Base-by-base conservation (phyloP, 192 early-diverging fungal species). In the Podila verticillata region DNA sequence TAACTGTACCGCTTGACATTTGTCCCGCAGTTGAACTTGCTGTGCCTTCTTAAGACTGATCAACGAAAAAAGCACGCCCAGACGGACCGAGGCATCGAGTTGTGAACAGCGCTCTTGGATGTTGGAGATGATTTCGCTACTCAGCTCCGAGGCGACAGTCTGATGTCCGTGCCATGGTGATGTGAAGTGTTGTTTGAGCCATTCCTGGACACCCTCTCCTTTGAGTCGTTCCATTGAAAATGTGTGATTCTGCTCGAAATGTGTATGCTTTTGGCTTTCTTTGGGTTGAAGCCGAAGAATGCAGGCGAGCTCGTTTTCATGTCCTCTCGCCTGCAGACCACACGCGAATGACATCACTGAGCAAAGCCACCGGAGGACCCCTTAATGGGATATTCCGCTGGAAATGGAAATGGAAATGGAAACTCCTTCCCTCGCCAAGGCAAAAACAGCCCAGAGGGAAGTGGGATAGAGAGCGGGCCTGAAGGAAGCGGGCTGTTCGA, bases 121-220 rank as follows among this genome's bases (percentile, higher is more conserved):
- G 65, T 79, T 79, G 64, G 32, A 47, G 48, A 79, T 71, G 60
- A 70, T 79, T 48, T 79, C 75, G 29, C 67, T 67, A 34, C 69
- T 60, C 24, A 79, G 65, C 48, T 70, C 75, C 1, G 69, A 65
- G 4, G 75, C 75, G 4, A 79, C 68, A 1, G 75, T 79, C 22
- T 79, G 75, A 31, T 79, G 75, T 67, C 75, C 75, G 51, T 79
- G 75, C 75, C 75, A 79, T 19, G 75, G 69, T 2, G 75, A 66
- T 8, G 65, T 63, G 24, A 79, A 35, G 51, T 79, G 75, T 30
- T 79, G 75, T 24, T 39, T 66, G 30, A 79, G 69, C 75, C 75
- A 79, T 26, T 79, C 75, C 35, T 72, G 64, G 6, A 70, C 63
- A 29, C 68, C 68, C 36, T 79, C 75, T 57, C 75, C 75, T 63